Base-by-base conservation (phyloP, 106 monocot species). In the Acorus gramineus region DNA sequence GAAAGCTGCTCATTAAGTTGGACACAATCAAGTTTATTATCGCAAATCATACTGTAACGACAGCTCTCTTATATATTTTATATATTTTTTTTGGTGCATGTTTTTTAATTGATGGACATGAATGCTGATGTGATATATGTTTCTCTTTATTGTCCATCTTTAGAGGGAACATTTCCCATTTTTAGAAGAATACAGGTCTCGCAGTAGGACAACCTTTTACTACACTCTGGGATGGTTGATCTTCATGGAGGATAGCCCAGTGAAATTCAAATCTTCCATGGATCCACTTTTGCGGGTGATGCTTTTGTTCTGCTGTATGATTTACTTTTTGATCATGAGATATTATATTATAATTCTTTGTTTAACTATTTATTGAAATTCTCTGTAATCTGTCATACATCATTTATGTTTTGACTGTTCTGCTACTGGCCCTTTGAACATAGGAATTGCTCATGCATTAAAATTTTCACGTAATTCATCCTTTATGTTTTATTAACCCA, bases 191-290 rank as follows among this genome's bases (percentile, higher is more conserved):
- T 79, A 83, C 62, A 88, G 79, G 64, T 92, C 92, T 53, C 85
- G 85, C 50, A 84, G 83, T 71, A 78, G 96, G 67, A 98, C 92
- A 57, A 86, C 92, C 52, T 98, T 98, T 70, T 98, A 98, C 53
- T 91, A 85, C 66, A 88, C 86, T 50, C 78, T 98, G 60, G 96
- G 92, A 2, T 88, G 76, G 69, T 80, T 98, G 73, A 88, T 98
- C 48, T 98, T 98, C 71, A 92, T 92, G 96, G 96, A 98, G 65
- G 96, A 98, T 60, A 88, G 88, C 66, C 85, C 87, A 60, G 73
- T 92, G 47, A 98, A 98, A 63, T 98, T 98, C 52, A 92, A 81
- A 60, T 74, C 91, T 60, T 92, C 86, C n/a, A 92, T 98, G 96
- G 92, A 98, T 60, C 88, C 96, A 59, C 80, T 98, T 73, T 71